Evolutionary conservation across 495 filamentous ascomycete species (phyloP).

Genomic region (Talaromyces thailandensis): DNA sequence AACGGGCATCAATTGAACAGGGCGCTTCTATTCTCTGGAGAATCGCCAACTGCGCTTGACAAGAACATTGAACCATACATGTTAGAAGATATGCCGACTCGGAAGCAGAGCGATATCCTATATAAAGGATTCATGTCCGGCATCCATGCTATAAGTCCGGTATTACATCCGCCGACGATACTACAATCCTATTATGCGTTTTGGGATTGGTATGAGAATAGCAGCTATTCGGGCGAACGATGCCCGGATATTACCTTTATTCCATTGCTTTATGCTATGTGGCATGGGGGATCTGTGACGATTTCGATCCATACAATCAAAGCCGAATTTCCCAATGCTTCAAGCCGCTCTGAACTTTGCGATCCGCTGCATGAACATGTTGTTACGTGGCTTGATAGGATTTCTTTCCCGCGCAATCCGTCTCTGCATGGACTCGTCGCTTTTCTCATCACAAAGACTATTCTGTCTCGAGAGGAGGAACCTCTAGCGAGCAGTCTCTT

Average conservation of each 20-base stretch:
- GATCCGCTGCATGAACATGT: constrained; percentile 32
- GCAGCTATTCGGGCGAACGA: constrained; percentile 33
- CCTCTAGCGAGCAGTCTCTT: constrained; percentile 39
- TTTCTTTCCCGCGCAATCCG: constrained; percentile 37
- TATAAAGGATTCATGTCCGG: constrained; percentile 42
- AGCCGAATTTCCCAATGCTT: constrained; percentile 27
- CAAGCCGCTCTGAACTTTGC: constrained; percentile 27
- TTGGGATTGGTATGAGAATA: constrained; percentile 41
- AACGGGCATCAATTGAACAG: constrained; percentile 24
- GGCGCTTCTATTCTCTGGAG: constrained; percentile 29
- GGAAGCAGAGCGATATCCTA: constrained; percentile 37
- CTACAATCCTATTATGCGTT: constrained; percentile 34
- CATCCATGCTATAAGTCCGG: constrained; percentile 36
- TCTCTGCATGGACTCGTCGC: constrained; percentile 35
- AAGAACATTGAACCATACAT: constrained; percentile 33
- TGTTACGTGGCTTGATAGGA: constrained; percentile 32
- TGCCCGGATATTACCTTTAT: constrained; percentile 36
- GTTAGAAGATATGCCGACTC: constrained; percentile 34
- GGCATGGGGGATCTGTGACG: constrained; percentile 39
- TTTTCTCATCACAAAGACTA: constrained; percentile 38
- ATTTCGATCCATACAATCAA: constrained; percentile 35
- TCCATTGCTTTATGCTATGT: constrained; percentile 37
- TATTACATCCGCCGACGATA: constrained; percentile 35
- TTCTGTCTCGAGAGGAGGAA: constrained; percentile 38
- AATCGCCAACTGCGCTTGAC: constrained; percentile 26